Evolutionary conservation across 768 basidiomycete genomes (phyloP), one percentile per base, ranked within the genome.

Genomic region (Dictyophora rubrovolvata): DNA sequence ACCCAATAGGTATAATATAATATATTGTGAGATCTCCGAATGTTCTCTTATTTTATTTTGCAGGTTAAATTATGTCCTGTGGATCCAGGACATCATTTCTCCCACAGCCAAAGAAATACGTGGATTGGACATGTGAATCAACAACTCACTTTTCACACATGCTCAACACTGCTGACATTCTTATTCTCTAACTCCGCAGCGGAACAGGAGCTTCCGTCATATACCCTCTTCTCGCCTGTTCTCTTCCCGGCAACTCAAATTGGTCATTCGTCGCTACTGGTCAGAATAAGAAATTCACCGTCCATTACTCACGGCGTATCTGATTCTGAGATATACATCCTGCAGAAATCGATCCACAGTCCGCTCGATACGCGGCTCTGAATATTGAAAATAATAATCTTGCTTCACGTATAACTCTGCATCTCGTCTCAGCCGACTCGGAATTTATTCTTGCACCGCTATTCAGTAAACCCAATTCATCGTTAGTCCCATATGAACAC

Each of bases 171-270:
- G 28, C 28, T 28, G 16, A 21, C 21, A 47, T 36, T 47, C 20
- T 46, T 17, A 7, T 55, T 5, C 17, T 14, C 7, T 54, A n/a
- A 21, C 16, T 23, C 46, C 20, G 34, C 62, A 91, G 92, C 42
- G 95, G 95, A 20, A 95, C 93, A 8, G 95, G 95, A 0, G 85
- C 93, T 7, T 89, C 89, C 0, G 87, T 83, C 0, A 91, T 98
- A 57, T 98, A 96, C 63, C 86, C 94, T 0, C 74, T 97, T 1
- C 74, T 98, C 0, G 81, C 76, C 0, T 86, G 85, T 63, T 73
- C 74, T 1, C 64, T 81, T 20, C 50, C 57, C 34, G 33, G 20
- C 36, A 71, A 81, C 48, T 67, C 74, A 5, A 67, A 62, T 4
- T 89, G 87, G 83, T 65, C 64, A 1, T 81, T 94, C 57, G 62